These are phyloP conservation scores for Penicillium sp. DNA, from an alignment of 2,329 filamentous ascomycete species.

Conservation along the genomic window DNA sequence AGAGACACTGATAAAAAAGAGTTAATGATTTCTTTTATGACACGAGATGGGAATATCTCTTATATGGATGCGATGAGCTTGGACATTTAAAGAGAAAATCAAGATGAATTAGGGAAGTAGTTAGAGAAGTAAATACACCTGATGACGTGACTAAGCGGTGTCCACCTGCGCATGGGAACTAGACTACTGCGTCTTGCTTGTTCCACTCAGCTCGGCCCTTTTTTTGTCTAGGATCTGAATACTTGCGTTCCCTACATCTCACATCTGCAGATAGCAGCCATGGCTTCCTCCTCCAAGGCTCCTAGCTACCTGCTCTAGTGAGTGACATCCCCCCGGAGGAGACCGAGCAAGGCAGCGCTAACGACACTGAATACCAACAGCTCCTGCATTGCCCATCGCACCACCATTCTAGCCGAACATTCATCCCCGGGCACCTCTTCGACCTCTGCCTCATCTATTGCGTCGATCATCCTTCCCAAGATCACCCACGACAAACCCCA, in stretches of 20 bases:
- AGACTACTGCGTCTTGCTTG: background rate
- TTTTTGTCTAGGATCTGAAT: background rate
- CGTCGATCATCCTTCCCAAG: slow-evolving; percentile 90
- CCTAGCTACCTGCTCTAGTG: slow-evolving; percentile 70
- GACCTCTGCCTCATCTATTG: slow-evolving; percentile 80
- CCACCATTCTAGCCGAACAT: slow-evolving; percentile 89
- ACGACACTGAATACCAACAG: slow-evolving; percentile 43
- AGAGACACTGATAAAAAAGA: background rate
- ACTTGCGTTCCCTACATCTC: background rate
- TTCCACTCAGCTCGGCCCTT: background rate
- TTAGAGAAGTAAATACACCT: background rate
- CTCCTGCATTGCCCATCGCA: slow-evolving; percentile 89
- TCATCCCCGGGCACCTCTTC: slow-evolving; percentile 77
- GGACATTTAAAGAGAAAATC: background rate
- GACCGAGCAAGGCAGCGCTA: slow-evolving; percentile 6
- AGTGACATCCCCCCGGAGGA: slow-evolving; percentile 29
- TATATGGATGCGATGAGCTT: background rate
- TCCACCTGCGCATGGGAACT: background rate
- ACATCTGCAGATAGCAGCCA: slow-evolving; percentile 30
- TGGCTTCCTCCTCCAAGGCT: slow-evolving; percentile 66
- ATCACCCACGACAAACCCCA: slow-evolving; percentile 74
- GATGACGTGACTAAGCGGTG: slow-evolving; percentile 8
- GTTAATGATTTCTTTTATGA: background rate
- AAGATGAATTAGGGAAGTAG: too few species aligned
- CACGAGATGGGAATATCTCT: background rate